These are phyloP conservation scores for Pseudogymnoascus sp. DNA, from an alignment of 2,329 filamentous ascomycete species.

Conservation along the genomic window DNA sequence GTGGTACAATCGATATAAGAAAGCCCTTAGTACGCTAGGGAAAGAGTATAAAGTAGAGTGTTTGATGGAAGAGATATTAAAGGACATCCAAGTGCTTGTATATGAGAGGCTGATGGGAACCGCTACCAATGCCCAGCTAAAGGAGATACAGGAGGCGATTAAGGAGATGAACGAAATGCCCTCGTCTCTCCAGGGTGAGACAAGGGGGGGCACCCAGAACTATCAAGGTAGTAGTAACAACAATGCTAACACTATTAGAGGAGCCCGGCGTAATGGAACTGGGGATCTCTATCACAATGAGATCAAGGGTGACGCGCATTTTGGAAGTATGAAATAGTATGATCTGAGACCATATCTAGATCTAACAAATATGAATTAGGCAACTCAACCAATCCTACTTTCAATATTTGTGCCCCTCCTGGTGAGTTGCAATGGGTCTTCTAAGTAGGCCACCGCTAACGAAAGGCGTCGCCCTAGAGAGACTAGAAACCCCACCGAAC, in stretches of 20 bases:
- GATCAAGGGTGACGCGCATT: no score
- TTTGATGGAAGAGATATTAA: conserved; percentile 21
- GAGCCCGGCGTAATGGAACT: no score
- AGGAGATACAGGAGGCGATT: conserved; percentile 13
- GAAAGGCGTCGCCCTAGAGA: background rate
- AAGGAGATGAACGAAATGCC: conserved; percentile 16
- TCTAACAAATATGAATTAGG: no score
- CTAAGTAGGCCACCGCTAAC: background rate
- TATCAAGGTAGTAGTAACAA: conserved; percentile 4
- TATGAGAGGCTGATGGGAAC: conserved; percentile 15
- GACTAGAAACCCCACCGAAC: conserved; percentile 7
- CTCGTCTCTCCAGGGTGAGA: conserved; percentile 13
- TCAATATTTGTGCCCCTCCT: conserved; percentile 18
- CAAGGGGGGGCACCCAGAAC: background rate
- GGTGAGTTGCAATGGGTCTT: background rate
- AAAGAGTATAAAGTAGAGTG: conserved; percentile 18
- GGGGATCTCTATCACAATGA: no score
- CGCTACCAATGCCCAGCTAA: conserved; percentile 15
- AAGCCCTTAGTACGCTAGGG: conserved; percentile 16
- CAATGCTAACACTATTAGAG: background rate
- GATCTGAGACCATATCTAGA: no score
- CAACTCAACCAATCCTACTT: conserved; percentile 12
- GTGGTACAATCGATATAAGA: conserved; percentile 20
- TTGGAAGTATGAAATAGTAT: no score
- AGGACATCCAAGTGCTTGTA: conserved; percentile 19